Percentiles rank a stretch among this genome's conserved stretches.
Evolutionary conservation across 257 asterid species (phyloP).

Genomic region (Nicotiana sylvestris): DNA sequence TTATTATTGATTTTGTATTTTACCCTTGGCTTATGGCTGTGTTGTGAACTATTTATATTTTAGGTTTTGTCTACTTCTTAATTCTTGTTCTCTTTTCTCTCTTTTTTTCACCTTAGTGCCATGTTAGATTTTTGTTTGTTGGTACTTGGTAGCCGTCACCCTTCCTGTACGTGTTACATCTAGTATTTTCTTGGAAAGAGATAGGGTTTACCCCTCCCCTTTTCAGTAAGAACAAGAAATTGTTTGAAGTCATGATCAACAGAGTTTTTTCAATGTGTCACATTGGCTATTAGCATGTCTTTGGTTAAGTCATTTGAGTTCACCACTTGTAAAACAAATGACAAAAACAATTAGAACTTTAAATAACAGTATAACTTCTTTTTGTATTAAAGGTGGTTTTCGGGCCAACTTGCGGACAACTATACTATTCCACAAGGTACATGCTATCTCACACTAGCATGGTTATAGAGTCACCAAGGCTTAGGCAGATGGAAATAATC

Average conservation of each 20-base stretch:
- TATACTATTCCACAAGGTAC: too few relatives aligned
- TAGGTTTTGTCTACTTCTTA: background rate
- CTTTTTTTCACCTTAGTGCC: background rate
- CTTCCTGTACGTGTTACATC: background rate
- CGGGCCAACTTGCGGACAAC: too few relatives aligned
- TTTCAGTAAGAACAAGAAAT: background rate
- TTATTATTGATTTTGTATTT: background rate
- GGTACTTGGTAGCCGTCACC: background rate
- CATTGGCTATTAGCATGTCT: background rate
- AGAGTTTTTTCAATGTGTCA: background rate
- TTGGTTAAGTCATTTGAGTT: background rate
- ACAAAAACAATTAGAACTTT: background rate
- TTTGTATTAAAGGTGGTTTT: too few relatives aligned
- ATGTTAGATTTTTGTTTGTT: background rate
- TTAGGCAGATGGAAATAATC: too few relatives aligned
- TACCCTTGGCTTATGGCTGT: background rate
- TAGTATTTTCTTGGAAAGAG: too few relatives aligned
- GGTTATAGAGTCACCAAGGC: too few relatives aligned
- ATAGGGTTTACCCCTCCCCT: background rate
- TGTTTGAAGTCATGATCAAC: background rate
- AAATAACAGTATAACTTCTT: background rate
- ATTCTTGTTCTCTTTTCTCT: background rate
- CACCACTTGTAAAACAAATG: background rate
- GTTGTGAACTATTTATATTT: background rate
- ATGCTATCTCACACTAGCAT: too few relatives aligned